Evolutionary conservation across 495 filamentous ascomycete species (phyloP), one percentile per base, ranked within the genome.

Genomic region (Thermothielavioides terrestris): DNA sequence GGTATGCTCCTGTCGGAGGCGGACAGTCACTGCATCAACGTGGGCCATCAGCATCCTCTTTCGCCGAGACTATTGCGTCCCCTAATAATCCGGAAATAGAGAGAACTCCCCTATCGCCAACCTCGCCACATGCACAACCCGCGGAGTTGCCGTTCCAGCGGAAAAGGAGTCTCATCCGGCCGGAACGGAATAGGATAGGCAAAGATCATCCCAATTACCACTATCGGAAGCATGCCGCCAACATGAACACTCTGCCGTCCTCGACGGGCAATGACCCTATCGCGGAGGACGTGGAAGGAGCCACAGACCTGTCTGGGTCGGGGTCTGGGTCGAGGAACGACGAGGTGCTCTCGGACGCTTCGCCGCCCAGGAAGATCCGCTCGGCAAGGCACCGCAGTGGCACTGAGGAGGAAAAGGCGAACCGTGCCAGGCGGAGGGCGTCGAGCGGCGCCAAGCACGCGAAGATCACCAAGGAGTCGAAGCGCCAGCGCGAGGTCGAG

Each of bases 241-340:
- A 88, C 46, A 92, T 97, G 88, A 75, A 82, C 20, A 86, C 87
- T 9, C 70, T 86, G 46, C 94, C 94, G 1, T 95, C 92, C 0
- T 83, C 85, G 17, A 96, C 92, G 0, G 92, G 94, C 41, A 83
- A 94, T 54, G 92, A 96, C 63, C 89, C 89, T 6, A 76, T 92
- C 25, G 60, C 84, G 21, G 90, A 95, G 62, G 83, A 80, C 36
- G 53, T 85, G 41, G 74, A 75, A 18, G 77, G 69, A 6, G 64
- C 62, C 6, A 69, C 71, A 4, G 71, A 73, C 39, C 25, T 68
- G 25, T 75, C 73, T 8, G 65, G 50, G 15, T 64, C 73, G 6
- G 65, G 50, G 15, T 64, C 65, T 15, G 63, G 51, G 59, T 30
- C 64, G 41, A 60, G 66, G 58, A 66, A 63, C 51, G 56, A 71